These are phyloP conservation scores for Fagus sylvatica DNA, from an alignment of 306 rosid genomes.

Conservation along the genomic window DNA sequence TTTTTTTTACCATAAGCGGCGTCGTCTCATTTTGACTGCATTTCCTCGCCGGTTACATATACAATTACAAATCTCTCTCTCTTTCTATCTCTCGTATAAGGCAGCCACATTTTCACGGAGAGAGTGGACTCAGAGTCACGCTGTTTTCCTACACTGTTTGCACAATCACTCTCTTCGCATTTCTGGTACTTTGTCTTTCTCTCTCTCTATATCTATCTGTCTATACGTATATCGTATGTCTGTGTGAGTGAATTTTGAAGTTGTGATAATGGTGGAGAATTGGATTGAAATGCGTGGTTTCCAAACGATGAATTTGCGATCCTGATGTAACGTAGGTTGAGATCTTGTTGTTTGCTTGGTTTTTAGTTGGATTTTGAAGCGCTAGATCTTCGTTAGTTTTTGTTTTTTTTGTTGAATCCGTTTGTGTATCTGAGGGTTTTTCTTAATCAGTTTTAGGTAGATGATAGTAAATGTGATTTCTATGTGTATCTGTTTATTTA, in stretches of 20 bases:
- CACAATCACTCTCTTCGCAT: constrained; percentile 4
- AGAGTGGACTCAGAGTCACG: constrained; percentile 39
- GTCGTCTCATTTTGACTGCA: constrained; percentile 31
- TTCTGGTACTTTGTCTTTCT: constrained; percentile 29
- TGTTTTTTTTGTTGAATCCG: constrained; percentile 29
- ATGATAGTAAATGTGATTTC: neutral
- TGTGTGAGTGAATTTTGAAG: neutral
- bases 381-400: constrained; percentile 29
- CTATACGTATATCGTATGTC: neutral
- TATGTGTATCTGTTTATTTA: neutral
- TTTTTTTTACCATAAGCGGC: constrained; percentile 8
- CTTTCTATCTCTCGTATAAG: constrained; percentile 10
- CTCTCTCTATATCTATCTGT: neutral
- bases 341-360: constrained; percentile 45
- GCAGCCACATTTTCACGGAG: constrained; percentile 27
- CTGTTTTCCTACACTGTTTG: constrained; percentile 27
- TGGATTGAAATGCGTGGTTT: constrained; percentile 21
- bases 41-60: constrained; percentile 46
- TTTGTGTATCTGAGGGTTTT: neutral
- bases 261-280: neutral
- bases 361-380: neutral
- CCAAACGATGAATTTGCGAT: constrained; percentile 17
- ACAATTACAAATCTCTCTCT: neutral
- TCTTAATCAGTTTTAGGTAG: neutral
- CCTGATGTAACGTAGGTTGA: constrained; percentile 24